Percentiles rank a stretch among this genome's conserved stretches.
Evolutionary conservation across 108 stramenopile genomes (phyloP).

Genomic region (Cylindrotheca closterium): DNA sequence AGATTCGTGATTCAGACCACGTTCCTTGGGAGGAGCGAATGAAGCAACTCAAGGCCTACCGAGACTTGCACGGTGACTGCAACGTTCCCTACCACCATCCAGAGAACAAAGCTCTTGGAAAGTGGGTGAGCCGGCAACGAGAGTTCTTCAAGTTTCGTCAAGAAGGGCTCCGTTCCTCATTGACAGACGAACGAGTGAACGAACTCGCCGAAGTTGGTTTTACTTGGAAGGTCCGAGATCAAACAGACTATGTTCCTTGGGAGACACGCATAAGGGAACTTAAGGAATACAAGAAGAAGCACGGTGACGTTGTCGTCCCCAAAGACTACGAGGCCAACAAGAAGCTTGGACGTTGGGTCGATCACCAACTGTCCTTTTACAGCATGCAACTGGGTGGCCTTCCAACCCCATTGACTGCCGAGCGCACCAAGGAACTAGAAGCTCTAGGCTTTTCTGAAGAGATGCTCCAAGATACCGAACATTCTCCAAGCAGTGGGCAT

Average conservation of each 20-base stretch:
- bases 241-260: slow-evolving; percentile 29
- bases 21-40: slow-evolving; percentile 49
- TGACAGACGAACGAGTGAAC: slow-evolving; percentile 45
- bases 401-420: slow-evolving; percentile 42
- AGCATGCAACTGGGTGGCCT: slow-evolving; percentile 10
- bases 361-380: slow-evolving; percentile 54
- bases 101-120: slow-evolving; percentile 50
- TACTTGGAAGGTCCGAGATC: slow-evolving; percentile 50
- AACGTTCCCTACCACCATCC: slow-evolving; percentile 46
- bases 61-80: slow-evolving; percentile 47
- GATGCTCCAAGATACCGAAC: slow-evolving; percentile 12
- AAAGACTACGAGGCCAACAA: slow-evolving; percentile 60
- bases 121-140: slow-evolving; percentile 58
- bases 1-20: slow-evolving; percentile 47
- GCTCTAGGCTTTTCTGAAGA: slow-evolving; percentile 66
- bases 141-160: slow-evolving; percentile 36
- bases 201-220: slow-evolving; percentile 52
- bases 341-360: slow-evolving; percentile 73
- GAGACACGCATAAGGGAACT: slow-evolving; percentile 47
- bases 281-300: slow-evolving; percentile 32
- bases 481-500: slow-evolving; percentile 13
- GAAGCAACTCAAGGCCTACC: slow-evolving; percentile 37
- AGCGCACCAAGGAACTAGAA: slow-evolving; percentile 57
- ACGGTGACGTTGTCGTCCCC: slow-evolving; percentile 79
- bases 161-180: neutral